A percentile compares a stretch with the other conserved stretches of the same genome.
These are phyloP conservation scores for Acorus gramineus DNA, from an alignment of 106 monocot species.

Conservation along the genomic window DNA sequence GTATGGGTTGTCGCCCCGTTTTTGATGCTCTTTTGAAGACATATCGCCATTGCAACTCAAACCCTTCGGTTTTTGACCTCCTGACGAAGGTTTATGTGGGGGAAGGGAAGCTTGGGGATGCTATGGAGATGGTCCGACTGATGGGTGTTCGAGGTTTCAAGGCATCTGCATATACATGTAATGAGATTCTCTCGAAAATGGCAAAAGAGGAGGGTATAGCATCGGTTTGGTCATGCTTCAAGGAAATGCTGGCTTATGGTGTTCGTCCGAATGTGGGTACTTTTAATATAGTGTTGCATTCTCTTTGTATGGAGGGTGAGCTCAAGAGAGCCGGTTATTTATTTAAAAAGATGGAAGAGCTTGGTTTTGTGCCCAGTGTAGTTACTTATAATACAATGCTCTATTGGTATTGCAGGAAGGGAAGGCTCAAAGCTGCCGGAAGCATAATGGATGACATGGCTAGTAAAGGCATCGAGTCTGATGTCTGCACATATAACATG, in stretches of 20 bases:
- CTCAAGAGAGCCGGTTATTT: constrained; percentile 33
- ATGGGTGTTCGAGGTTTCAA: constrained; percentile 35
- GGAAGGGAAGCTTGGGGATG: constrained; percentile 21
- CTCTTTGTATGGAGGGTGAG: constrained; percentile 43
- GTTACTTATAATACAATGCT: constrained; percentile 55
- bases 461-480: constrained; percentile 26
- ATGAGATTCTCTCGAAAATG: constrained; percentile 38
- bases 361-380: constrained; percentile 24
- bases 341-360: constrained; percentile 40
- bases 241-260: constrained; percentile 29
- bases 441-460: constrained; percentile 38
- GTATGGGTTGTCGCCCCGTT: constrained; percentile 7
- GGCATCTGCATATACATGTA: constrained; percentile 40
- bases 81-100: constrained; percentile 35
- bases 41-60: constrained; percentile 30
- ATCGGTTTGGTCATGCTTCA: constrained; percentile 48
- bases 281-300: constrained; percentile 50
- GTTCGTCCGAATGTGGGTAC: constrained; percentile 31
- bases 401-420: constrained; percentile 49
- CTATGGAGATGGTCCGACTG: constrained; percentile 19
- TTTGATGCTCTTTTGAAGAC: constrained; percentile 34
- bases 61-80: constrained; percentile 41
- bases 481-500: constrained; percentile 52
- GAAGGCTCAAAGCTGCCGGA: constrained; percentile 31
- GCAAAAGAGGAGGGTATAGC: constrained; percentile 11